These are phyloP conservation scores for Porphyrellus cyaneotinctus DNA, from an alignment of 768 basidiomycete genomes.

Conservation along the genomic window DNA sequence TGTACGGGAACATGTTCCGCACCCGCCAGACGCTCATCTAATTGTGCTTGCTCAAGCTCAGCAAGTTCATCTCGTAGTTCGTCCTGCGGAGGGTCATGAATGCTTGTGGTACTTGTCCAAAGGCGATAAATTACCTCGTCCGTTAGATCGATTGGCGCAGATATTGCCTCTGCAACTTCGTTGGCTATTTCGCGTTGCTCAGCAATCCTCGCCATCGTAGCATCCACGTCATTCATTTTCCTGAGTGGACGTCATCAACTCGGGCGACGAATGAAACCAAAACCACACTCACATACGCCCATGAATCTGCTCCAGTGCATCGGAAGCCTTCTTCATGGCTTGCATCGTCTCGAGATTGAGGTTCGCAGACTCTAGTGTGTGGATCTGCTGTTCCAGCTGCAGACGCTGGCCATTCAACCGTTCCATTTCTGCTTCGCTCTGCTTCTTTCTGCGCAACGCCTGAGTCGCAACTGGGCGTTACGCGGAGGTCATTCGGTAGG, in stretches of 20 bases:
- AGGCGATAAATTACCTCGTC: conserved; percentile 61
- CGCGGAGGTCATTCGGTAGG: conserved; percentile 11
- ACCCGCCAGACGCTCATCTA: conserved; percentile 79
- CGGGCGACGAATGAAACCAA: background rate
- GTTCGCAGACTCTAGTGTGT: conserved; percentile 95
- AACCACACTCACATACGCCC: conserved; percentile 69
- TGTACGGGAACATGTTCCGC: conserved; percentile 91
- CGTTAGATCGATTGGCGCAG: conserved; percentile 59
- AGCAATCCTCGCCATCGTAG: conserved; percentile 79
- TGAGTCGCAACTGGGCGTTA: conserved; percentile 69
- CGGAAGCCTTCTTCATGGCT: conserved; percentile 94
- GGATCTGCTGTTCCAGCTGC: conserved; percentile 94
- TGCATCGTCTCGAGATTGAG: conserved; percentile 96
- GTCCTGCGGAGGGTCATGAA: conserved; percentile 48
- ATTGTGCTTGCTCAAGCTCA: conserved; percentile 82
- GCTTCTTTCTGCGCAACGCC: conserved; percentile 92
- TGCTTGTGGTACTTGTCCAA: background rate
- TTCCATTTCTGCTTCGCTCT: conserved; percentile 81
- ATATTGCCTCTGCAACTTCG: conserved; percentile 88
- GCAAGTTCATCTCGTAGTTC: conserved; percentile 76
- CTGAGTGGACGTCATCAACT: conserved; percentile 37
- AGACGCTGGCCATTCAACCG: conserved; percentile 78
- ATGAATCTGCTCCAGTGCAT: conserved; percentile 87
- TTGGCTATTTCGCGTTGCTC: conserved; percentile 91
- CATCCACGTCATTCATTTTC: conserved; percentile 83